Evolutionary conservation across 1,139 yeast genomes (phyloP).

Genomic region (Geotrichum phurueaensis): DNA sequence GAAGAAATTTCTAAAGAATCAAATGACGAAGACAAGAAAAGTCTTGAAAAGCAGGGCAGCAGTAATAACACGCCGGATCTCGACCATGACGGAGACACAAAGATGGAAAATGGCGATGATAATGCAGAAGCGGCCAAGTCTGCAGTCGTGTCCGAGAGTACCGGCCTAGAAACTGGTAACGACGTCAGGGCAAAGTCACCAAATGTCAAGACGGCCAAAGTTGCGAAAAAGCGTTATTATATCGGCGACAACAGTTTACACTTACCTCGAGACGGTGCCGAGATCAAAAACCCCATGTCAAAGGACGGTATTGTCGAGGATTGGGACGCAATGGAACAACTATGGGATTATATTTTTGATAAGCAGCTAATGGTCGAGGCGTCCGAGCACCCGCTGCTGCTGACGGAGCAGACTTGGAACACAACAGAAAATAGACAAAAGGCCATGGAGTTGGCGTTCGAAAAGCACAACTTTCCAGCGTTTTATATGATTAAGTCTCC

Average conservation of each 20-base stretch:
- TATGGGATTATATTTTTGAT: constrained; percentile 37
- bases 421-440: constrained; percentile 60
- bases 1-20: not conserved
- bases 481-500: constrained; percentile 80
- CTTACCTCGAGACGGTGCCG: constrained; percentile 32
- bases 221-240: constrained; percentile 14
- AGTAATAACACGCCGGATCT: constrained; percentile 19
- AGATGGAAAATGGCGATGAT: constrained; percentile 23
- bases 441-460: constrained; percentile 71
- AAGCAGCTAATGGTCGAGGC: constrained; percentile 48
- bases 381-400: constrained; percentile 64
- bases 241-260: constrained; percentile 35
- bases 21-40: not conserved
- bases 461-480: constrained; percentile 73
- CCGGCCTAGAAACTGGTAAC: not conserved
- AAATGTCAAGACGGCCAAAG: not conserved
- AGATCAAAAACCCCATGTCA: constrained; percentile 34
- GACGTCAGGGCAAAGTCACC: constrained; percentile 3
- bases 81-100: constrained; percentile 22
- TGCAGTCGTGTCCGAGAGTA: not conserved
- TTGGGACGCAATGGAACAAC: constrained; percentile 41
- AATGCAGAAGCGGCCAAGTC: constrained; percentile 3
- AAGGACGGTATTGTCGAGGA: constrained; percentile 38
- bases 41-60: not conserved
- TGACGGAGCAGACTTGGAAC: constrained; percentile 88